These are phyloP conservation scores for Tubosaeta brunneosetosa DNA, from an alignment of 768 basidiomycete genomes.

Conservation along the genomic window DNA sequence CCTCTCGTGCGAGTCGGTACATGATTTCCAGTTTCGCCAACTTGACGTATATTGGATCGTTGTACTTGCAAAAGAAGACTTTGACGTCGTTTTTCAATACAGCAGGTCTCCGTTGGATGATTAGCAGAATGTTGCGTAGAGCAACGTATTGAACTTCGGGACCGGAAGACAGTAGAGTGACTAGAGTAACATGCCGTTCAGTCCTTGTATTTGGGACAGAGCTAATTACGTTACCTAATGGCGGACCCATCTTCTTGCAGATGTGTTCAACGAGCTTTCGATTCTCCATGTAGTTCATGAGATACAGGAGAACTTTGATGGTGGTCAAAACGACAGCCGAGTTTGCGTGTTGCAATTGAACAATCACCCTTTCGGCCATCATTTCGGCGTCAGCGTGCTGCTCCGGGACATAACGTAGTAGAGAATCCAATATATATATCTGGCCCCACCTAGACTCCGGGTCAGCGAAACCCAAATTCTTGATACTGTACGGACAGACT, in stretches of 20 bases:
- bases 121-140: conserved; percentile 91
- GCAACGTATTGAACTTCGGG: conserved; percentile 99
- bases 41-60: conserved; percentile 98
- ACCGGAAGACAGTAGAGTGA: conserved; percentile 92
- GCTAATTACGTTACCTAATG: conserved; percentile 57
- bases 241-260: conserved; percentile 98
- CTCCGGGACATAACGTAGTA: conserved; percentile 93
- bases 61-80: conserved; percentile 99
- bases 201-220: neutral
- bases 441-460: conserved; percentile 82
- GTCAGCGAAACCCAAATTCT: conserved; percentile 7
- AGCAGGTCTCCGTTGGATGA: conserved; percentile 89
- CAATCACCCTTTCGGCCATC: conserved; percentile 92
- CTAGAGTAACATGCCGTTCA: conserved; percentile 38
- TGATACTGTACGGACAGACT: conserved; percentile 31
- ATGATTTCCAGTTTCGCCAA: conserved; percentile 98
- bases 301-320: conserved; percentile 89
- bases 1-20: conserved; percentile 93
- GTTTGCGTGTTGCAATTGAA: conserved; percentile 96
- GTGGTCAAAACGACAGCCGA: conserved; percentile 99
- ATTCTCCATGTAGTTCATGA: conserved; percentile 99
- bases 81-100: conserved; percentile 97
- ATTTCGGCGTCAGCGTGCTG: conserved; percentile 83
- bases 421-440: conserved; percentile 93
- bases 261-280: conserved; percentile 80